Evolutionary conservation across 306 rosid species (phyloP).

Genomic region (Vicia faba): DNA sequence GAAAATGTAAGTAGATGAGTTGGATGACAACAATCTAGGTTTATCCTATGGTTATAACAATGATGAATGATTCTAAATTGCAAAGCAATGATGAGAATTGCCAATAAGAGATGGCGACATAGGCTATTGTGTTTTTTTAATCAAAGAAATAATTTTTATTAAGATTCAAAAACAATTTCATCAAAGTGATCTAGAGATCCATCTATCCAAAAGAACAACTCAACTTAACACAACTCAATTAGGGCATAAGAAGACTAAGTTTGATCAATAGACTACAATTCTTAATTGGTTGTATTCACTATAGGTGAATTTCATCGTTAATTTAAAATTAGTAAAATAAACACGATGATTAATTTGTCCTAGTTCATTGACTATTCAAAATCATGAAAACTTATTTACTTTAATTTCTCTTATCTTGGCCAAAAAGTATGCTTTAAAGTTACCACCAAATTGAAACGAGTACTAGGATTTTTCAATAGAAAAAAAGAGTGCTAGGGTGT

Average conservation of each 20-base stretch:
- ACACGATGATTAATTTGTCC: background rate
- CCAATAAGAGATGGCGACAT: background rate
- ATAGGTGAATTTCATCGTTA: too few relatives aligned
- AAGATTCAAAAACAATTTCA: too few relatives aligned
- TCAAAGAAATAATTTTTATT: too few relatives aligned
- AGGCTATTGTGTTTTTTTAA: too few relatives aligned
- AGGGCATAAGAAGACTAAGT: too few relatives aligned
- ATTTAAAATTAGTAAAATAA: background rate
- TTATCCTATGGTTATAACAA: background rate
- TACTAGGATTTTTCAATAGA: background rate
- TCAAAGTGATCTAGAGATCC: too few relatives aligned
- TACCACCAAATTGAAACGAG: background rate
- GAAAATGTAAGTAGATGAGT: background rate
- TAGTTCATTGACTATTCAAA: background rate
- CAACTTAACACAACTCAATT: too few relatives aligned
- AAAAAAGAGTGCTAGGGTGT: background rate
- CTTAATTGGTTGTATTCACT: background rate
- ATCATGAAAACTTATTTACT: background rate
- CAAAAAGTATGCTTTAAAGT: conserved; percentile 2
- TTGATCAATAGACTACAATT: too few relatives aligned
- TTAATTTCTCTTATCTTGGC: background rate
- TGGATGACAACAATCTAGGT: background rate
- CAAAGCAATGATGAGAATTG: background rate
- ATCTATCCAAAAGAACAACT: too few relatives aligned
- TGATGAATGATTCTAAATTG: background rate